A percentile compares a stretch with the other conserved stretches of the same genome.
These are phyloP conservation scores for Exophiala lecanii-corni DNA, from an alignment of 2,329 filamentous ascomycete genomes.

Conservation along the genomic window DNA sequence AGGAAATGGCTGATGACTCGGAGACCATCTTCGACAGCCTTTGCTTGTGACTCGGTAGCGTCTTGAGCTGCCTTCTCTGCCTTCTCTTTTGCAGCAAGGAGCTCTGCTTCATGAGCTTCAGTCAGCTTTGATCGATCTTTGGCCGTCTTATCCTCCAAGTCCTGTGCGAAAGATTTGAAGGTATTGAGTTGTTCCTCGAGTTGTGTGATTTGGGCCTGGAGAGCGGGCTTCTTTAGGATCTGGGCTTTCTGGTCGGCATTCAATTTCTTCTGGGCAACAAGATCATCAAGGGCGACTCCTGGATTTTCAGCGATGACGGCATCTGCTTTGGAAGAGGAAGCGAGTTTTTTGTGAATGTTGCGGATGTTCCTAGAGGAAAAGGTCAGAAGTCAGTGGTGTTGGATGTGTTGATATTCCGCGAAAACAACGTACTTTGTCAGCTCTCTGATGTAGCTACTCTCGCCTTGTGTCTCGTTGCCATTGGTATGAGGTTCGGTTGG, in stretches of 20 bases:
- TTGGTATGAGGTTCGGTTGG: conserved; percentile 42
- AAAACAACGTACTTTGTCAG: conserved; percentile 85
- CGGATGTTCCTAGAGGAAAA: conserved; percentile 67
- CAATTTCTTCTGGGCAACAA: conserved; percentile 59
- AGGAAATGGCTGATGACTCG: conserved; percentile 59
- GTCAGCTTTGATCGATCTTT: conserved; percentile 54
- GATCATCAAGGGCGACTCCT: conserved; percentile 56
- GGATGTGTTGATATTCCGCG: not conserved
- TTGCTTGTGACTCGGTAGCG: conserved; percentile 43
- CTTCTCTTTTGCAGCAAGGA: conserved; percentile 47
- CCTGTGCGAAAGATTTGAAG: conserved; percentile 56
- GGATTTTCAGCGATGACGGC: conserved; percentile 58
- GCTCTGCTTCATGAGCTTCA: conserved; percentile 51
- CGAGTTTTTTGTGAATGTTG: conserved; percentile 90
- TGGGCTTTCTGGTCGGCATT: conserved; percentile 62
- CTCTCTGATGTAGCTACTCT: conserved; percentile 80
- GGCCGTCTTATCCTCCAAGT: conserved; percentile 52
- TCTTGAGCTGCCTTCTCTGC: conserved; percentile 45
- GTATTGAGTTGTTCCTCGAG: conserved; percentile 58
- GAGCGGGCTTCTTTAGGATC: conserved; percentile 57
- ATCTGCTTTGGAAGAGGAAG: conserved; percentile 57
- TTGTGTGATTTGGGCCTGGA: conserved; percentile 53
- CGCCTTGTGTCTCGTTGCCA: conserved; percentile 56
- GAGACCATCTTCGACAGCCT: conserved; percentile 50
- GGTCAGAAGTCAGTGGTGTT: conserved; percentile 9